Conservation (phyloP, 805 yeast species). For the Monosporozyma unispora region DNA sequence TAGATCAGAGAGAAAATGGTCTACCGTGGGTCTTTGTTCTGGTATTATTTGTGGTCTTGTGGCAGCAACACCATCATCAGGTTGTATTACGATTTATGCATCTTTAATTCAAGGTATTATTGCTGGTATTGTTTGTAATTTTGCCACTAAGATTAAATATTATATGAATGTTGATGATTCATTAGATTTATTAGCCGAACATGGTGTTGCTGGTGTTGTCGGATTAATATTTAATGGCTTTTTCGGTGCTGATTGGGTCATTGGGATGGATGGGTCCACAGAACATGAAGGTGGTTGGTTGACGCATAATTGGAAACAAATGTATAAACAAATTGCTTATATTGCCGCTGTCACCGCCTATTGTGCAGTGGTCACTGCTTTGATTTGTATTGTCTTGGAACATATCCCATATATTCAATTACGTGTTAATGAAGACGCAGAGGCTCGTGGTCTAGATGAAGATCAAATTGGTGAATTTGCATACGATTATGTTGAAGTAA, state of each 20-base stretch:
- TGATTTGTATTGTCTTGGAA: constrained; percentile 66
- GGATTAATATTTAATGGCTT: constrained; percentile 85
- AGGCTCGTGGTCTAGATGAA: constrained; percentile 85
- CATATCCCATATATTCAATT: constrained; percentile 73
- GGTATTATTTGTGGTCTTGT: constrained; percentile 94
- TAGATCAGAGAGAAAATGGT: constrained; percentile 82
- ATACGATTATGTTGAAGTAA: constrained; percentile 94
- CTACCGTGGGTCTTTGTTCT: constrained; percentile 90
- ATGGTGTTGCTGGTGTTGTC: constrained; percentile 90
- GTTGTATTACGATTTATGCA: constrained; percentile 85
- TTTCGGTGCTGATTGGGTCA: constrained; percentile 78
- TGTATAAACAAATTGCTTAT: constrained; percentile 84
- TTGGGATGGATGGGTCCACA: constrained; percentile 83
- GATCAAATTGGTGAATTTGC: constrained; percentile 98
- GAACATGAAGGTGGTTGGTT: constrained; percentile 90
- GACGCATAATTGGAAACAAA: constrained; percentile 80
- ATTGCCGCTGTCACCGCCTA: constrained; percentile 68
- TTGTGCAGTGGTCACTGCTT: constrained; percentile 63
- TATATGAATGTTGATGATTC: constrained; percentile 81
- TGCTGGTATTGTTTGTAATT: constrained; percentile 80
- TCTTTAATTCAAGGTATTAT: constrained; percentile 76
- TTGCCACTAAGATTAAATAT: constrained; percentile 79
- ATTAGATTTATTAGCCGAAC: constrained; percentile 94
- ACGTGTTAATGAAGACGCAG: constrained; percentile 77
- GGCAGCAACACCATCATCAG: constrained; percentile 94